These are phyloP conservation scores for Globisporangium canariense DNA, from an alignment of 352 stramenopile genomes.

Conservation along the genomic window DNA sequence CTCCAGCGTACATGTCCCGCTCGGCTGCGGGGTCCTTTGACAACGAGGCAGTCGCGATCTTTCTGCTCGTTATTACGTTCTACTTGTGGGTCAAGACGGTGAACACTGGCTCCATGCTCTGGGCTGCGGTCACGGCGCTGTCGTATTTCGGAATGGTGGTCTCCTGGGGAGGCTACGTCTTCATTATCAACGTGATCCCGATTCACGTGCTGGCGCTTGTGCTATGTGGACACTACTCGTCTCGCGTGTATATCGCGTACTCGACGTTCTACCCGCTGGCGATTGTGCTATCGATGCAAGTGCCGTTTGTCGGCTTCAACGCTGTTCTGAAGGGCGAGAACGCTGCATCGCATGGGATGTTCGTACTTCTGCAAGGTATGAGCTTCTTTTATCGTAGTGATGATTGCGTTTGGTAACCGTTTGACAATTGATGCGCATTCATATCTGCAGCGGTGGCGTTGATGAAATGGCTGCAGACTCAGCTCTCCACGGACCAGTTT, in stretches of 20 bases:
- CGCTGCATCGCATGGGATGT: constrained; percentile 87
- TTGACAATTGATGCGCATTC: neutral
- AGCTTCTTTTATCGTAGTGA: constrained; percentile 8
- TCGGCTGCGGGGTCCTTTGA: constrained; percentile 97
- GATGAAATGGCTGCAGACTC: constrained; percentile 44
- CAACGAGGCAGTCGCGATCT: constrained; percentile 98
- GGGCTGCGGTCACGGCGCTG: constrained; percentile 56
- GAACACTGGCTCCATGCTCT: constrained; percentile 75
- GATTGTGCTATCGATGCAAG: constrained; percentile 94
- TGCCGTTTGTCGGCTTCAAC: constrained; percentile 98
- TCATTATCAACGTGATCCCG: constrained; percentile 99
- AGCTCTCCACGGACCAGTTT: constrained; percentile 49
- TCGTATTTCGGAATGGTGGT: constrained; percentile 97
- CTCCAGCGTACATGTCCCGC: constrained; percentile 97
- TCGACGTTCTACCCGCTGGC: constrained; percentile 97
- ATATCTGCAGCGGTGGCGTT: constrained; percentile 41
- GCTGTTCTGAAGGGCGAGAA: constrained; percentile 86
- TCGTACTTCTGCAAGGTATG: constrained; percentile 87
- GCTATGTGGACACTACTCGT: constrained; percentile 86
- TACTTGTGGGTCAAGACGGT: constrained; percentile 93
- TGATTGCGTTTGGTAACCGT: neutral
- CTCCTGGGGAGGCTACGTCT: constrained; percentile 98
- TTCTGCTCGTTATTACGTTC: constrained; percentile 97
- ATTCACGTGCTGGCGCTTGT: constrained; percentile 93
- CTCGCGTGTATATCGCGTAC: constrained; percentile 96